Conservation (phyloP, 1,284 basidiomycete species). For the Ganoderma meredithae region DNA sequence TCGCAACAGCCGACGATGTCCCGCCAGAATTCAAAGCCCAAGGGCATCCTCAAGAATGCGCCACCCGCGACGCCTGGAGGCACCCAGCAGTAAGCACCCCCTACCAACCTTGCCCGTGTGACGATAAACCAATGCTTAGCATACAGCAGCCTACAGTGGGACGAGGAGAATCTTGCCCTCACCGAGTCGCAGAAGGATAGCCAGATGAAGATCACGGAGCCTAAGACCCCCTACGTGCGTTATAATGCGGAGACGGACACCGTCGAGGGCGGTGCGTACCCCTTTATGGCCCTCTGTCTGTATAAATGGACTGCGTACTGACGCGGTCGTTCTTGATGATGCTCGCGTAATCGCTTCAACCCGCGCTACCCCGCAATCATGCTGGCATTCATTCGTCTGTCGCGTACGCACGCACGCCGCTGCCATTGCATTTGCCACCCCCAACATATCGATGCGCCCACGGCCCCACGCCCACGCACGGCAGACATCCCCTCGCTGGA, state of each 20-base stretch:
- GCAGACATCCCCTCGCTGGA: slow-evolving; percentile 75
- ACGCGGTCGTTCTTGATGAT: neutral
- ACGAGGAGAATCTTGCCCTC: slow-evolving; percentile 89
- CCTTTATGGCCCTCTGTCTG: neutral
- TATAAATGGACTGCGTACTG: neutral
- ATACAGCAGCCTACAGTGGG: slow-evolving; percentile 77
- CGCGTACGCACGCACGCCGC: slow-evolving; percentile 4
- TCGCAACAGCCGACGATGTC: slow-evolving; percentile 38
- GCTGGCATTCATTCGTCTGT: slow-evolving; percentile 6
- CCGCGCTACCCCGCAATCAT: neutral
- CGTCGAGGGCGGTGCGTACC: slow-evolving; percentile 75
- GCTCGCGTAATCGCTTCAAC: slow-evolving; percentile 2
- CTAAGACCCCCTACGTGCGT: slow-evolving; percentile 94
- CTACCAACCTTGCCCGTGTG: neutral
- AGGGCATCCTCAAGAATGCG: slow-evolving; percentile 86
- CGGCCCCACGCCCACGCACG: slow-evolving; percentile 10
- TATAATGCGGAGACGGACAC: slow-evolving; percentile 89
- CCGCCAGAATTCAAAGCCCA: slow-evolving; percentile 64
- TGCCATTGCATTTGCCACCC: slow-evolving; percentile 1
- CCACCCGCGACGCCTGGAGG: slow-evolving; percentile 51
- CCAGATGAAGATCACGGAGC: slow-evolving; percentile 96
- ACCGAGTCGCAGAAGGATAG: slow-evolving; percentile 94
- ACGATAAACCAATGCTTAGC: neutral
- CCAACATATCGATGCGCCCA: neutral
- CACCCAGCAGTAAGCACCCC: slow-evolving; percentile 50